Conservation (phyloP, 108 stramenopile species). For the Cyclotella atomus region DNA sequence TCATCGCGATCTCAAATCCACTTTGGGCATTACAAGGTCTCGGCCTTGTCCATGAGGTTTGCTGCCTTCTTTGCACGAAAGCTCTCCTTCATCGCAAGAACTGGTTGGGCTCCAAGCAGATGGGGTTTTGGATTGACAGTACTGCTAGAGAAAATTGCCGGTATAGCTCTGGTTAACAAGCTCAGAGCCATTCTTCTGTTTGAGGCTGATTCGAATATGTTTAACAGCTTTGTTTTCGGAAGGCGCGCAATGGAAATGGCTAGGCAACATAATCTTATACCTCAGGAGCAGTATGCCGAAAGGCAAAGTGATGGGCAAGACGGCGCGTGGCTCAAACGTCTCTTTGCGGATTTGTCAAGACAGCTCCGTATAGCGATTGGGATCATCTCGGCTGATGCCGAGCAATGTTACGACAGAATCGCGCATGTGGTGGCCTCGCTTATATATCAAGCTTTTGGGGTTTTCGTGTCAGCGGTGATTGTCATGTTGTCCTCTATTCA, state of each 20-base stretch:
- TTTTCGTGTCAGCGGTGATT: background rate
- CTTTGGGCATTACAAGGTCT: conserved; percentile 3
- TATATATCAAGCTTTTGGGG: conserved; percentile 1
- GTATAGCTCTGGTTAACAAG: conserved; percentile 5
- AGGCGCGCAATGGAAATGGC: background rate
- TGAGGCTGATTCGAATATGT: conserved; percentile 26
- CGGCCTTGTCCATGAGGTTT: background rate
- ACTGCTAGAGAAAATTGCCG: conserved; percentile 20
- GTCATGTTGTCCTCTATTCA: conserved; percentile 7
- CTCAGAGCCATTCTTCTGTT: conserved; percentile 16
- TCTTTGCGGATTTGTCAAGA: background rate
- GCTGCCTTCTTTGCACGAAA: conserved; percentile 8
- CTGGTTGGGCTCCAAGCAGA: background rate
- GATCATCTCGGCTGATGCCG: background rate
- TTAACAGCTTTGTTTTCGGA: background rate
- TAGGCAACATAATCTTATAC: conserved; percentile 2
- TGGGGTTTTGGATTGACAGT: conserved; percentile 19
- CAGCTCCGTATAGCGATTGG: background rate
- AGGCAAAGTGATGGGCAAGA: conserved; percentile 13
- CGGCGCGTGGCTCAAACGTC: background rate
- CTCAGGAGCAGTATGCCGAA: conserved; percentile 1
- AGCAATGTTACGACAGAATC: conserved; percentile 1
- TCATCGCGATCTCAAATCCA: conserved; percentile 5
- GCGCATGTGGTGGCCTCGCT: conserved; percentile 1
- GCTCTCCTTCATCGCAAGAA: background rate